A percentile compares a stretch with the other conserved stretches of the same genome.
phyloP scores from a whole-genome alignment of 495 filamentous ascomycete species.

The Trichoderma asperelloides region DNA sequence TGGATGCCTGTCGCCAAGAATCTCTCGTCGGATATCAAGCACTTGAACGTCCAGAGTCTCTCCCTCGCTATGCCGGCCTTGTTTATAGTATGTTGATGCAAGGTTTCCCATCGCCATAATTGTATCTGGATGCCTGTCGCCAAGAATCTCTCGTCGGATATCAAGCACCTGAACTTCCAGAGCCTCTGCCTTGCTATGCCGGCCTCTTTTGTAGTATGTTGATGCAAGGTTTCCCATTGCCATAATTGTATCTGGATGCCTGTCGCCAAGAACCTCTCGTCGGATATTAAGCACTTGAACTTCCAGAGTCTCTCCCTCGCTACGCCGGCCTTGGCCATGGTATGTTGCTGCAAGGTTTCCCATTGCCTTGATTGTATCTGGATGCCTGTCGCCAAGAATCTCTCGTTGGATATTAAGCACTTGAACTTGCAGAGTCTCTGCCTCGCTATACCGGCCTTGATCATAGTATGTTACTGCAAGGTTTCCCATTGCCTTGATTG shows the following conservation, averaged over 20 bases:
- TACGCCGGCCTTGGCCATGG: background rate
- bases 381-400: background rate
- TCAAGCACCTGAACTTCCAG: slow-evolving; percentile 10
- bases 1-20: slow-evolving; percentile 19
- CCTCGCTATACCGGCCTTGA: slow-evolving; percentile 16
- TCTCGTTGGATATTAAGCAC: background rate
- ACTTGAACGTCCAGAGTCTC: background rate
- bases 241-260: slow-evolving; percentile 20
- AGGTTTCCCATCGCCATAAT: background rate
- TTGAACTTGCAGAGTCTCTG: background rate
- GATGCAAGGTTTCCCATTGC: slow-evolving; percentile 15
- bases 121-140: slow-evolving; percentile 18
- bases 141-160: slow-evolving; percentile 17
- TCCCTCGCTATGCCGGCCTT: background rate
- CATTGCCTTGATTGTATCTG: background rate
- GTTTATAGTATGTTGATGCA: background rate
- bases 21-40: slow-evolving; percentile 16
- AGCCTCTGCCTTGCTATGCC: background rate
- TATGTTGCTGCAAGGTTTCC: background rate
- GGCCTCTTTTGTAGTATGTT: too few species aligned
- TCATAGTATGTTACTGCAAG: slow-evolving; percentile 17
- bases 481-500: slow-evolving; percentile 15
- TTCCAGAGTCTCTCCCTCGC: background rate
- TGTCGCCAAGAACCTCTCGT: slow-evolving; percentile 22
- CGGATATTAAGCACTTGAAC: slow-evolving; percentile 11